phyloP scores from a whole-genome alignment of 1,284 basidiomycete species.

The Malassezia restricta region DNA sequence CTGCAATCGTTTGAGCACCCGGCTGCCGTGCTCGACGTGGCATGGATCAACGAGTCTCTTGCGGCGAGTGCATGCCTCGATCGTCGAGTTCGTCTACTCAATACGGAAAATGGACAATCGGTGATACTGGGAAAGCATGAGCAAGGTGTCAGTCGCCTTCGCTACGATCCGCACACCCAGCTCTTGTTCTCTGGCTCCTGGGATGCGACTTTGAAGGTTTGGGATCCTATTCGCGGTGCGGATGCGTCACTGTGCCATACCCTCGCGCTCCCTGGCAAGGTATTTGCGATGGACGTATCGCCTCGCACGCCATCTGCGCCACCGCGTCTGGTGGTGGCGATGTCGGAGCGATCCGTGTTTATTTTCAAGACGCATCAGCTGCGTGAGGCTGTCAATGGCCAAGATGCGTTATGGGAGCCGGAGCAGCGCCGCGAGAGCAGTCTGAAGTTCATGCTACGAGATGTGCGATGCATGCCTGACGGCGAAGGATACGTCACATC shows the following conservation, averaged over 20 bases:
- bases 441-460: constrained; percentile 86
- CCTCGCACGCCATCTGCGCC: constrained; percentile 1
- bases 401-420: constrained; percentile 18
- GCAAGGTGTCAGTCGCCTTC: constrained; percentile 23
- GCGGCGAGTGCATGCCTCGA: constrained; percentile 37
- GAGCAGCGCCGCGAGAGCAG: constrained; percentile 73
- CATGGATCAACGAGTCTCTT: constrained; percentile 25
- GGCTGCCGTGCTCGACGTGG: constrained; percentile 39
- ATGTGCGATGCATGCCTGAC: constrained; percentile 77
- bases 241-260: constrained; percentile 16
- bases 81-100: constrained; percentile 31
- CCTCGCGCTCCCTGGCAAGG: constrained; percentile 30
- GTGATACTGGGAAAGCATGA: constrained; percentile 38
- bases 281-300: constrained; percentile 33
- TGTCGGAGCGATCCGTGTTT: constrained; percentile 27
- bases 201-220: constrained; percentile 30
- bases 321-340: constrained; percentile 31
- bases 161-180: constrained; percentile 21
- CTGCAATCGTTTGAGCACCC: constrained; percentile 33
- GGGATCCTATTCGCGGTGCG: constrained; percentile 16
- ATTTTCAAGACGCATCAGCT: constrained; percentile 31
- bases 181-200: constrained; percentile 25
- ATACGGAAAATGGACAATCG: constrained; percentile 25
- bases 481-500: constrained; percentile 83
- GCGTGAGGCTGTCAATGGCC: constrained; percentile 16